Percentiles rank a stretch among this genome's conserved stretches.
Evolutionary conservation across 257 asterid species (phyloP).

Genomic region (Datura wrightii): DNA sequence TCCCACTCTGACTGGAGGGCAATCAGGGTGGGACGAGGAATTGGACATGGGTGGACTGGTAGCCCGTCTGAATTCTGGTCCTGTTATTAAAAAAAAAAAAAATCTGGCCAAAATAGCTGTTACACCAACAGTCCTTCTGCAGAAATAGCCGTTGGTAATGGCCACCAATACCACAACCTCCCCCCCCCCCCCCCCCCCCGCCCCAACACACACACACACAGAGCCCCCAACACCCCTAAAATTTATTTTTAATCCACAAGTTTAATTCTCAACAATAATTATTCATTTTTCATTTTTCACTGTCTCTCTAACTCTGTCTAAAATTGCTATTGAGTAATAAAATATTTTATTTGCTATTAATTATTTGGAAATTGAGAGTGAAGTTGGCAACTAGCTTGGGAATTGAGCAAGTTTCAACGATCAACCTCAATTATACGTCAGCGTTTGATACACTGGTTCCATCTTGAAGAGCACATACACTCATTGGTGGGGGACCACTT

Average conservation of each 20-base stretch:
- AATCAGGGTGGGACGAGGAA: neutral
- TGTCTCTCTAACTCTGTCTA: neutral
- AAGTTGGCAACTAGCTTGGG: neutral
- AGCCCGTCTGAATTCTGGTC: neutral
- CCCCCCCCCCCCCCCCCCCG: no score
- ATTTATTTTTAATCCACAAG: neutral
- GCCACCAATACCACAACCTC: neutral
- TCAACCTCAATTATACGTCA: neutral
- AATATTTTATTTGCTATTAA: neutral
- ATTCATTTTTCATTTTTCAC: neutral
- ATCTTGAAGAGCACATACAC: neutral
- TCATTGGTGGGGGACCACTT: neutral
- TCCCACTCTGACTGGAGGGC: neutral
- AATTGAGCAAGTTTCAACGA: slow-evolving; percentile 6
- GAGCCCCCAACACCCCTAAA: neutral
- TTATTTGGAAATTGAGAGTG: slow-evolving; percentile 21
- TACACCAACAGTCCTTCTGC: neutral
- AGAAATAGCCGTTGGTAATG: neutral
- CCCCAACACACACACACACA: neutral
- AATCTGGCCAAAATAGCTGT: no score
- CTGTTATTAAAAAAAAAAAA: neutral
- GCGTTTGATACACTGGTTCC: neutral
- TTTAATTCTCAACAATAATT: neutral
- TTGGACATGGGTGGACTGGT: neutral
- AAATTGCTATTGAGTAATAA: neutral